phyloP scores from a whole-genome alignment of 495 filamentous ascomycete genomes.

The Extremus antarcticus region DNA sequence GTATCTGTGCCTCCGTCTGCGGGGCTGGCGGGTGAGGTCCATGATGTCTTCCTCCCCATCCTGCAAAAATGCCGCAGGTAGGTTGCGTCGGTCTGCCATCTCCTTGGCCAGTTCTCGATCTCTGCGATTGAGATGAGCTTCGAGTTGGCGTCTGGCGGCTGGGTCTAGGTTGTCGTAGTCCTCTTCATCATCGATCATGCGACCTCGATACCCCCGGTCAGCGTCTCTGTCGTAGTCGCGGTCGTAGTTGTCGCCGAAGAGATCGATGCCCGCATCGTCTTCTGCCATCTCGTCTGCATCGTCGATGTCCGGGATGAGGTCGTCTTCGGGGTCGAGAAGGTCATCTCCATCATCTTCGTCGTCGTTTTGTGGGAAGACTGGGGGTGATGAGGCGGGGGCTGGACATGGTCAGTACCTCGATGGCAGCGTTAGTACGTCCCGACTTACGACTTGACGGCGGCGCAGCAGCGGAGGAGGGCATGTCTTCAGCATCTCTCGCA shows the following conservation, averaged over 20 bases:
- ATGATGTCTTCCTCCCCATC: constrained; percentile 76
- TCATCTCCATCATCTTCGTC: constrained; percentile 62
- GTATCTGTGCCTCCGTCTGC: constrained; percentile 72
- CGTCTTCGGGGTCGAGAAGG: constrained; percentile 57
- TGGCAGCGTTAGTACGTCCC: neutral
- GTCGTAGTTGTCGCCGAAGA: constrained; percentile 85
- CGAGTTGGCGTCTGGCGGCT: constrained; percentile 62
- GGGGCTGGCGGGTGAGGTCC: constrained; percentile 71
- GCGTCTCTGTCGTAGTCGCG: constrained; percentile 60
- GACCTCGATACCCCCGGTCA: constrained; percentile 55
- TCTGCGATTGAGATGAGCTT: constrained; percentile 70
- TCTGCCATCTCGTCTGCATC: constrained; percentile 95
- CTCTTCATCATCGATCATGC: constrained; percentile 69
- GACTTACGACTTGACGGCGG: constrained; percentile 60
- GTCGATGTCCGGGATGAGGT: constrained; percentile 71
- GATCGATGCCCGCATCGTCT: constrained; percentile 85
- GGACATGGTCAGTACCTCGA: neutral
- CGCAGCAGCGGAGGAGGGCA: constrained; percentile 52
- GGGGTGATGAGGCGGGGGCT: constrained; percentile 45
- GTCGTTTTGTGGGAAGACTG: constrained; percentile 47
- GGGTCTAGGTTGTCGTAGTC: constrained; percentile 66
- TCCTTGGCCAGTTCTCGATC: constrained; percentile 68
- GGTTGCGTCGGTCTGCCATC: no score
- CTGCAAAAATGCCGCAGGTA: constrained; percentile 74
- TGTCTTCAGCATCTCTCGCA: constrained; percentile 64